Evolutionary conservation across 768 basidiomycete species (phyloP), one percentile per base, ranked within the genome.

Genomic region (Pleurotus sapidus): DNA sequence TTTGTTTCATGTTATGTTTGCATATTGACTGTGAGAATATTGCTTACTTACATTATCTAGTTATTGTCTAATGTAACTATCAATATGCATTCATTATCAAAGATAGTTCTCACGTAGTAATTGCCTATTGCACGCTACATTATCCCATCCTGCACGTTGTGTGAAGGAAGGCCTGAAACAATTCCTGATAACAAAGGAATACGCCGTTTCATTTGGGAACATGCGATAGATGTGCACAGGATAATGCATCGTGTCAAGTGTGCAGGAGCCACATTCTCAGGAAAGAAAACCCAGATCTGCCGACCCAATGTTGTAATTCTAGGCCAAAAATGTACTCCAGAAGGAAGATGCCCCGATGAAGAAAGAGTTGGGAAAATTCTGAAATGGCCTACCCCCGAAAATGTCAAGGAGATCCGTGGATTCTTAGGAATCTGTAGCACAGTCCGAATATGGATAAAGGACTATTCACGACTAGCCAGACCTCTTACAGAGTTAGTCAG

Each of bases 151-250:
- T n/a, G n/a, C n/a, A n/a, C n/a, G n/a, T n/a, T n/a, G n/a, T n/a
- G n/a, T n/a, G 59, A 68, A 5, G 65, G 70, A 0, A 12, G 20
- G 0, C 60, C 61, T 3, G 65, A 71, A 25, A 53, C 51, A 0
- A 61, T 70, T 17, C 58, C 66, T 1, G 61, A 61, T 8, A 73
- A 73, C 46, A 62, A 61, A 4, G 59, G 62, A 4, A 70, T 73
- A 20, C 56, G 69, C 0, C 51, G 63, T 0, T 75, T 73, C 46
- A 58, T 75, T 0, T 76, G 72, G 71, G 72, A 76, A 59, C 75
- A 78, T 58, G 60, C 71, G 0, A 18, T 65, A 4, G 65, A 69
- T 39, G 53, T 75, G n/a, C 72, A 78, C 51, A 58, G 71, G 2
- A 59, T 77, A 12, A 57, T 77, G 0, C 68, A 72, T 25, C 53